Base-by-base conservation (phyloP, 176 grass and related monocot species). In the Carex kokanica region DNA sequence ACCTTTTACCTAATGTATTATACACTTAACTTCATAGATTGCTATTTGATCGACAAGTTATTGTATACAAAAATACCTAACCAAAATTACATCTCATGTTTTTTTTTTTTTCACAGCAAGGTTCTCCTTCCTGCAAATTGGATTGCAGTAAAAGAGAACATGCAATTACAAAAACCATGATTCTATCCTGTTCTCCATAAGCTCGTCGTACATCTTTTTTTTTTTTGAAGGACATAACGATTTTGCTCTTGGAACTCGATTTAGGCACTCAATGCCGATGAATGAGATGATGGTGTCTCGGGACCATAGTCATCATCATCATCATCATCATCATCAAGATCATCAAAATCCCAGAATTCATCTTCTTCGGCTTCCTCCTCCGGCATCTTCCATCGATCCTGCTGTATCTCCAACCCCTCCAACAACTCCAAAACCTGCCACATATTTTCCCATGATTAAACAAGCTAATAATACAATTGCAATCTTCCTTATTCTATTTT, bases 401-500 rank as follows among this genome's bases (percentile, higher is more conserved):
- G 89, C 57, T 27, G 68, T 67, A 95, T 92, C 88, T 95, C 91
- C n/a, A 62, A 79, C 41, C 68, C 88, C 64, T 96, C 97, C 78
- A 99, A 25, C 75, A 99, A 63, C 86, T 93, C 93, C 86, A 99
- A 54, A 36, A 93, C 97, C 97, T 99, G 90, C 45, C 49, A 8
- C 49, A 8, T 74, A 18, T 8, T 78, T 78, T 78, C 32, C 57
- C 41, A 80, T 47, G 1, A 2, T 24, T 29, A 82, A 51, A 66
- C 51, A 52, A 52, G 4, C 64, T n/a, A 27, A n/a, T n/a, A n/a
- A 61, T 82, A 29, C 2, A 70, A 10, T 0, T 82, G 20, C 2
- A 70, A 10, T 0, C 60, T 32, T 60, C 13, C 25, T 52, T 56
- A 82, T 54, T 23, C 11, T 56, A 23, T 7, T 3, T 0, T 60